Evolutionary conservation across 2,329 filamentous ascomycete species (phyloP).

Genomic region (Xylaria sp.): DNA sequence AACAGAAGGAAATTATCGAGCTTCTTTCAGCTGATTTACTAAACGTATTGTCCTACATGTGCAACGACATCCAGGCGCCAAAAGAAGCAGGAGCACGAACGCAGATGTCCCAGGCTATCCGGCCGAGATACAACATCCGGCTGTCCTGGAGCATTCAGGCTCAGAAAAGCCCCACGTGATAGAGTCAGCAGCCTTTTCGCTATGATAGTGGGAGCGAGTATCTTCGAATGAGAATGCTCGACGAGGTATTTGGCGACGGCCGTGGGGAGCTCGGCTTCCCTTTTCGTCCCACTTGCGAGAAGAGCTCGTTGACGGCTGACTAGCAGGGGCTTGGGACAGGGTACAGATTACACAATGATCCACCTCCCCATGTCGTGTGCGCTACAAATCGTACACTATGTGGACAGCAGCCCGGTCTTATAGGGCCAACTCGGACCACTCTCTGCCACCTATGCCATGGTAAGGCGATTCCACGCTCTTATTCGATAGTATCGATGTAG

Average conservation of each 20-base stretch:
- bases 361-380: slow-evolving; percentile 32
- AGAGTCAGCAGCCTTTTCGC: slow-evolving; percentile 25
- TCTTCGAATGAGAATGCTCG: slow-evolving; percentile 35
- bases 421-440: slow-evolving; percentile 42
- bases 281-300: slow-evolving; percentile 35
- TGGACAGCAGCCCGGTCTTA: slow-evolving; percentile 40
- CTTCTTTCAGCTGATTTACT: slow-evolving; percentile 28
- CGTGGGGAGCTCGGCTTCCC: slow-evolving; percentile 35
- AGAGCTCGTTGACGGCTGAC: slow-evolving; percentile 35
- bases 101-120: slow-evolving; percentile 3
- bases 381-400: slow-evolving; percentile 25
- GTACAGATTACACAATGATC: slow-evolving; percentile 32
- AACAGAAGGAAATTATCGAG: slow-evolving; percentile 19
- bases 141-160: slow-evolving; percentile 15
- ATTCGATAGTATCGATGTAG: slow-evolving; percentile 39
- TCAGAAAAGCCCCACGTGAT: slow-evolving; percentile 21
- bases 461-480: slow-evolving; percentile 36
- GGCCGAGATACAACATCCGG: slow-evolving; percentile 6
- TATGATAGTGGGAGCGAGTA: slow-evolving; percentile 24
- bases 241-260: slow-evolving; percentile 39
- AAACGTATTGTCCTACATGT: slow-evolving; percentile 17
- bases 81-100: background rate
- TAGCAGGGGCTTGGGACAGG: slow-evolving; percentile 39
- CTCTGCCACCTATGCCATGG: slow-evolving; percentile 39
- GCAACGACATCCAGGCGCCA: slow-evolving; percentile 29